These are phyloP conservation scores for Agaricus blazei DNA, from an alignment of 768 basidiomycete genomes.

Conservation along the genomic window DNA sequence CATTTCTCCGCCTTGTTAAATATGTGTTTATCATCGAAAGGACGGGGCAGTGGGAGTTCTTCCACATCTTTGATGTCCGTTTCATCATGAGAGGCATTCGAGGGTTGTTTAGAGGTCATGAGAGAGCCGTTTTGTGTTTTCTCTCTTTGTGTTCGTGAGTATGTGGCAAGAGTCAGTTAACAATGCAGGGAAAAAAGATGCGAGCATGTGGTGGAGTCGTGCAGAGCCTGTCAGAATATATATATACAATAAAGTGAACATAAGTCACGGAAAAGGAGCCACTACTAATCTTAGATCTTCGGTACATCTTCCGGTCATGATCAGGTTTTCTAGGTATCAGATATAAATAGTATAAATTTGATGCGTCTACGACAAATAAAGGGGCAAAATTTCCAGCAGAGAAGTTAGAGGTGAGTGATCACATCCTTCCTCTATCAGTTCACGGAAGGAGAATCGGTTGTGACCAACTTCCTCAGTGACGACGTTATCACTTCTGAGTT, in stretches of 20 bases:
- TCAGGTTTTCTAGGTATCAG: neutral
- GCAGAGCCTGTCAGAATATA: no score
- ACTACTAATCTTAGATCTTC: neutral
- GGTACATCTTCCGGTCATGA: neutral
- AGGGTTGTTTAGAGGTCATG: neutral
- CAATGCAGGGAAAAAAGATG: no score
- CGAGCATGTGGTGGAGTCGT: no score
- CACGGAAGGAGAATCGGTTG: conserved; percentile 28
- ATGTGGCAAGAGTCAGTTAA: no score
- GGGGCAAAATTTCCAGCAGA: conserved; percentile 50
- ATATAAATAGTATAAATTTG: neutral
- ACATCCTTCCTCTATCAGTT: conserved; percentile 33
- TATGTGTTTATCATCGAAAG: conserved; percentile 27
- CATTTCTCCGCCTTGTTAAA: conserved; percentile 59
- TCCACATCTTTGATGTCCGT: neutral
- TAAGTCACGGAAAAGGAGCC: no score
- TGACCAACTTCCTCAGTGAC: conserved; percentile 28
- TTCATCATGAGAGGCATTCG: neutral
- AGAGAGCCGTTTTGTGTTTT: no score
- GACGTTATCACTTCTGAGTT: conserved; percentile 57
- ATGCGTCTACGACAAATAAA: conserved; percentile 31
- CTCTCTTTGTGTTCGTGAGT: no score
- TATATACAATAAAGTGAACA: no score
- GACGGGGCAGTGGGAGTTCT: neutral
- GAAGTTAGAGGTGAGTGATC: conserved; percentile 33